Evolutionary conservation across 371 early-diverging fungal genomes (phyloP), one percentile per base, ranked within the genome.

Genomic region (Lichtheimia ornata): DNA sequence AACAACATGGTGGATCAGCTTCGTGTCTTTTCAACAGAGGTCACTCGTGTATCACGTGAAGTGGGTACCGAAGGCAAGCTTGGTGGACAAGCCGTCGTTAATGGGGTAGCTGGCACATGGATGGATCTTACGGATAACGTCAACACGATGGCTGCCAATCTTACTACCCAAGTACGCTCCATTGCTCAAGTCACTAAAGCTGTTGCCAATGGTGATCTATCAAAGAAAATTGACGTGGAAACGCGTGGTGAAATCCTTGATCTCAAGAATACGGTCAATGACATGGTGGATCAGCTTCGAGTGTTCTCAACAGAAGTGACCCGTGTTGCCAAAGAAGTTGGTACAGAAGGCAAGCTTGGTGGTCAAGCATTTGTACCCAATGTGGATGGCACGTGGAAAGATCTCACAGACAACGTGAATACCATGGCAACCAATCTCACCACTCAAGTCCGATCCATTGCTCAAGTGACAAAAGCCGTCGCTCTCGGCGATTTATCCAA

Each of bases 401-500:
- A 77, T n/a, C 61, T 84, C 17, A 85, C 85, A 0, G 75, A 75
- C 41, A 82, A 76, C 56, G 83, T 82, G 45, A 82, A 82, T 61
- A 49, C 42, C 5, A 82, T 82, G 83, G 83, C 83, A 1, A 69
- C 74, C 18, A 82, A 82, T 43, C 49, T 82, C 20, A 82, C 80
- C 1, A 51, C 62, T 7, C 83, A 83, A 61, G 82, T 88, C 6
- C 75, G 88, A 5, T 82, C 82, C 2, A 83, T 82, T 63, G 83
- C 83, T 15, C 74, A 75, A 41, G 83, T 84, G 30, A 79, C 85
- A 2, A 76, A 80, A 9, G 80, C 85, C 1, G 85, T 83, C 0
- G 81, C 87, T 4, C 72, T 71, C 1, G 88, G 87, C 11, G 85
- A 87, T 66, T 74, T 83, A 28, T 82, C 81, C 11, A 76, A 81